Evolutionary conservation across 768 basidiomycete species (phyloP), one percentile per base, ranked within the genome.

Genomic region (Phaffia tasmanica): DNA sequence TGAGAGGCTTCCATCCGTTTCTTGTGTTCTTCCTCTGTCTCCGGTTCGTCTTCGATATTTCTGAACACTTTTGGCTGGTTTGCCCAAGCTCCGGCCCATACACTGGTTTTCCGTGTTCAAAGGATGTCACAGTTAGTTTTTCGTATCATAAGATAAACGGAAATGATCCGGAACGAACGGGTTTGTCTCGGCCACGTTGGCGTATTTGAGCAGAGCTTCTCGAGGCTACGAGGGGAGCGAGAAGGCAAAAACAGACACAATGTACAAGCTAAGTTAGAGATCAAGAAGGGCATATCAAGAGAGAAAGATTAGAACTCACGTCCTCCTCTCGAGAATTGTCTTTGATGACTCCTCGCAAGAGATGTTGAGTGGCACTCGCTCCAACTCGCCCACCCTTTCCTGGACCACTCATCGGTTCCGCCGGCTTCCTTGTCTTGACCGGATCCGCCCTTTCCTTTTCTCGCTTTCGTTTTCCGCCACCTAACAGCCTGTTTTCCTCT

Each of bases 141-240:
- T n/a, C 11, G 35, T 11, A 11, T 42, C 35, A 42, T 42, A 42
- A 11, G 35, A 42, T 42, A 42, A 42, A 42, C 4, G 35, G 35
- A 11, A 11, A 42, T 5, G 35, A 42, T n/a, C n/a, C n/a, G n/a
- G 35, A 42, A 42, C 35, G 35, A 4, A 42, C 35, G 87, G 89
- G 75, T 94, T 86, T 69, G 82, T 78, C 54, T 88, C 86, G 69
- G 85, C 85, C 65, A 78, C 75, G 21, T 86, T 78, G 46, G 95
- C 95, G 72, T 92, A 97, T 78, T 85, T 90, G 81, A 98, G 87
- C 64, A 99, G 79, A 3, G 95, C 95, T 78, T 95, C 93, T 69
- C 95, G 86, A 53, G 95, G 95, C 94, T 98, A 78, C 27, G 27
- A n/a, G 46, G 19, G 21, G 15, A 57, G 29, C 72, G 70, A 69